A percentile compares a stretch with the other conserved stretches of the same genome.
Conservation (phyloP, 139 green algal species). For the Closterium sp. region DNA sequence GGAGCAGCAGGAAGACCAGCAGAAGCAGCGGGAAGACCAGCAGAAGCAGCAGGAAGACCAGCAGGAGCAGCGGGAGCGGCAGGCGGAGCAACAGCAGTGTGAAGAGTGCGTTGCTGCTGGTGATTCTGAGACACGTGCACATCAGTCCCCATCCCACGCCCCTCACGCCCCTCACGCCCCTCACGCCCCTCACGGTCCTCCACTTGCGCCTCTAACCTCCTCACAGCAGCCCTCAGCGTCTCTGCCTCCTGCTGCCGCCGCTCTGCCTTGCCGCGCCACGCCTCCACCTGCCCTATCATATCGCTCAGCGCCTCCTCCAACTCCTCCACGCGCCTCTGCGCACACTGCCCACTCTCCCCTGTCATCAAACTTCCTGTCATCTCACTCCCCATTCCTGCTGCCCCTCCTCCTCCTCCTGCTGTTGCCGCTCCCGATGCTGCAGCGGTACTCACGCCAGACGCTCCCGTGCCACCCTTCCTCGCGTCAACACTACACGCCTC, state of each 20-base stretch:
- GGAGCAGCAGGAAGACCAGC: not conserved
- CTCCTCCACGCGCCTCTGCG: not conserved
- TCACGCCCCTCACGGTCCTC: too few species aligned
- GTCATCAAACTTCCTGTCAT: not conserved
- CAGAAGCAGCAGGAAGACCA: not conserved
- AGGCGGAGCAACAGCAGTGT: not conserved
- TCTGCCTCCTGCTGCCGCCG: not conserved
- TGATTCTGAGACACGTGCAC: too few species aligned
- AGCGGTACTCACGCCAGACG: not conserved
- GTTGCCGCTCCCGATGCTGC: too few species aligned
- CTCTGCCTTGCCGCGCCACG: not conserved
- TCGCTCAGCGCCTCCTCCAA: not conserved
- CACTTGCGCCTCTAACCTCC: not conserved
- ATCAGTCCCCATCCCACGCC: too few species aligned
- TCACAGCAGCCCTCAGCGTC: not conserved
- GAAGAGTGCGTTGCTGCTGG: too few species aligned
- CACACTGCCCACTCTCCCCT: not conserved
- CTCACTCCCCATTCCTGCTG: not conserved
- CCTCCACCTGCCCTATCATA: not conserved
- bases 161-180: too few species aligned
- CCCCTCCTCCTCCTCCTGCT: too few species aligned
- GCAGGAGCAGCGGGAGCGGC: too few species aligned
- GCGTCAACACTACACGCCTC: not conserved
- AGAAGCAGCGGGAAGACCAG: not conserved
- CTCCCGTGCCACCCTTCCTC: not conserved